These are phyloP conservation scores for Amylostereum chailletii DNA, from an alignment of 1,284 basidiomycete genomes.

Conservation along the genomic window DNA sequence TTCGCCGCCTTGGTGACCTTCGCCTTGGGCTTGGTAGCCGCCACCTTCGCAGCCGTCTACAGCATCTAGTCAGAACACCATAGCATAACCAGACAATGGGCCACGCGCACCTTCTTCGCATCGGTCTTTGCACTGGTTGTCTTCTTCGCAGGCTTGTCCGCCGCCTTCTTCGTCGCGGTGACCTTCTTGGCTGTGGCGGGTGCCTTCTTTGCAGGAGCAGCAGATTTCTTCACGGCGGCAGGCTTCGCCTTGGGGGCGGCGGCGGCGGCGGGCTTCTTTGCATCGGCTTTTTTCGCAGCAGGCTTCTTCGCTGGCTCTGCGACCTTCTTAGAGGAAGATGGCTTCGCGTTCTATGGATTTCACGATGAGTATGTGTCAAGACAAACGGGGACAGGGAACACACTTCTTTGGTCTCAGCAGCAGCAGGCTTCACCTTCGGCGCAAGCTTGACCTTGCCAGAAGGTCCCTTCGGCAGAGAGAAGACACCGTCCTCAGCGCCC, in stretches of 20 bases:
- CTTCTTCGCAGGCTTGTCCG: slow-evolving; percentile 20
- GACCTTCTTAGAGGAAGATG: slow-evolving; percentile 29
- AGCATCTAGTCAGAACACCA: slow-evolving; percentile 2
- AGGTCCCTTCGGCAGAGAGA: slow-evolving; percentile 68
- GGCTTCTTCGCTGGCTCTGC: slow-evolving; percentile 11
- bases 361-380: slow-evolving; percentile 17
- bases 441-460: slow-evolving; percentile 68
- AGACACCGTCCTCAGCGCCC: slow-evolving; percentile 55
- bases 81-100: not conserved
- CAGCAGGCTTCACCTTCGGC: slow-evolving; percentile 36
- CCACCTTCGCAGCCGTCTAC: slow-evolving; percentile 21
- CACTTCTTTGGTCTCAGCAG: slow-evolving; percentile 52
- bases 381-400: not conserved
- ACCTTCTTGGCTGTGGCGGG: slow-evolving; percentile 20
- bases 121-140: slow-evolving; percentile 34
- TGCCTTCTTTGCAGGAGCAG: slow-evolving; percentile 17
- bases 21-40: slow-evolving; percentile 21
- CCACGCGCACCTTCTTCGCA: slow-evolving; percentile 26
- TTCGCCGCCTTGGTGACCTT: slow-evolving; percentile 29
- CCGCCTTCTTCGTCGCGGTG: slow-evolving; percentile 30
- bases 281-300: slow-evolving; percentile 16
- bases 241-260: slow-evolving; percentile 4
- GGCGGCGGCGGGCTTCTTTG: slow-evolving; percentile 17
- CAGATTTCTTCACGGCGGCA: slow-evolving; percentile 23
- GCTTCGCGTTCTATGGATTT: slow-evolving; percentile 28